Evolutionary conservation across 75 land plant genomes (phyloP), one percentile per base, ranked within the genome.

Genomic region (Chamaecyparis obtusa): DNA sequence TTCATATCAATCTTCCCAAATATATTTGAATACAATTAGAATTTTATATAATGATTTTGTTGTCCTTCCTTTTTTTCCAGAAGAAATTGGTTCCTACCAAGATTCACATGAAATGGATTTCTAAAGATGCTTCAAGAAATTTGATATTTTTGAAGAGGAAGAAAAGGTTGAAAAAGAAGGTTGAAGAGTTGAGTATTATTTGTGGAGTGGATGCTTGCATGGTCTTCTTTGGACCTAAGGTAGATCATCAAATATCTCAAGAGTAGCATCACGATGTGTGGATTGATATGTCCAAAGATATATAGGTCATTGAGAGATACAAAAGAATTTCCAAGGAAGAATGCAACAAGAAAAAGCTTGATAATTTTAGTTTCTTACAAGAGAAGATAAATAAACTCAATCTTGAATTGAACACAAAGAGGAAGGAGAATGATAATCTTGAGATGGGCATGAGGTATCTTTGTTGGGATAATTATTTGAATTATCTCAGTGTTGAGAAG

Each of bases 341-440:
- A 48, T 13, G 10, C 1, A 2, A 87, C 94, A 95, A 93, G 93
- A 91, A 94, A 88, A 95, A 93, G 90, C 89, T n/a, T 92, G 93
- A 95, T 88, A 94, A 95, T 76, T 93, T 91, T 2, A 88, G 90
- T 49, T 88, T 93, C 87, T 60, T 95, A 69, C 85, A 87, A 85
- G 90, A 92, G 8, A 88, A 90, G 87, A 78, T 92, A 9, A 85
- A 85, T 84, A 93, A 93, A 85, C 43, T 90, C 48, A 74, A 87
- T 36, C 85, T 88, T 9, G 94, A 92, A 55, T 85, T 92, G 77
- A 64, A 82, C 36, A 85, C 77, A 81, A 41, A 72, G 44, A 60
- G 41, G 46, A 88, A 86, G 35, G 91, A 90, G 78, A 92, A 92
- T 41, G 56, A 57, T 24, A 89, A 86, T 43, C 19, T 88, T 14